These are phyloP conservation scores for Lepidium didymum DNA, from an alignment of 345 rosid species.

Conservation along the genomic window DNA sequence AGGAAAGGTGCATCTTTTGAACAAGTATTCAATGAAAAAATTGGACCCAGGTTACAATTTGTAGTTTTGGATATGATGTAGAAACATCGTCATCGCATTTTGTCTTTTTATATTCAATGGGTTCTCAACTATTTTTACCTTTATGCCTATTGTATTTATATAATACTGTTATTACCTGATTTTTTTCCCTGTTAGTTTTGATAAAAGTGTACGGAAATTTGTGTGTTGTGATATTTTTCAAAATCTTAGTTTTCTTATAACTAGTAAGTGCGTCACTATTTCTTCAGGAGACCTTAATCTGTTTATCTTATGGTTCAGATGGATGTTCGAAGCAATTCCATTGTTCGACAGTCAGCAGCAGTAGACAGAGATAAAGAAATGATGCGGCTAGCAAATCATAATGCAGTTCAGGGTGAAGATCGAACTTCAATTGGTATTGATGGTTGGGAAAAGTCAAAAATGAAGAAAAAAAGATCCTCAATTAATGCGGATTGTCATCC, in stretches of 20 bases:
- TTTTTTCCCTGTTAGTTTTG: neutral
- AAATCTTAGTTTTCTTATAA: neutral
- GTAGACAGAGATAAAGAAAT: slow-evolving; percentile 69
- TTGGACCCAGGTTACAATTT: neutral
- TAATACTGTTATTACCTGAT: neutral
- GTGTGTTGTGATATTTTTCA: neutral
- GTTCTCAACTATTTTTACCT: neutral
- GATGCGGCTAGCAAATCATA: slow-evolving; percentile 48
- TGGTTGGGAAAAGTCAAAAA: slow-evolving; percentile 89
- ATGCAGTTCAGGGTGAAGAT: slow-evolving; percentile 61
- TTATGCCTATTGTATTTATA: neutral
- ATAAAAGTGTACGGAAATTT: neutral
- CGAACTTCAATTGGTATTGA: slow-evolving; percentile 63
- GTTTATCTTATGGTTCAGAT: slow-evolving; percentile 37
- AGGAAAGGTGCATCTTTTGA: neutral
- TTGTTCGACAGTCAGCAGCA: slow-evolving; percentile 51
- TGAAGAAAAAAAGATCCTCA: slow-evolving; percentile 88
- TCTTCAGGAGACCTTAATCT: slow-evolving; percentile 2
- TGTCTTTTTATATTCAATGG: neutral
- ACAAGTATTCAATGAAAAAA: slow-evolving; percentile 5
- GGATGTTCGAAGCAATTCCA: slow-evolving; percentile 62
- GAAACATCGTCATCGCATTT: neutral
- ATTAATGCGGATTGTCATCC: slow-evolving; percentile 64
- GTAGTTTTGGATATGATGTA: neutral
- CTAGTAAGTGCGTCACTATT: neutral